phyloP scores from a whole-genome alignment of 2,329 filamentous ascomycete genomes.

The Zymoseptoria ardabiliae region DNA sequence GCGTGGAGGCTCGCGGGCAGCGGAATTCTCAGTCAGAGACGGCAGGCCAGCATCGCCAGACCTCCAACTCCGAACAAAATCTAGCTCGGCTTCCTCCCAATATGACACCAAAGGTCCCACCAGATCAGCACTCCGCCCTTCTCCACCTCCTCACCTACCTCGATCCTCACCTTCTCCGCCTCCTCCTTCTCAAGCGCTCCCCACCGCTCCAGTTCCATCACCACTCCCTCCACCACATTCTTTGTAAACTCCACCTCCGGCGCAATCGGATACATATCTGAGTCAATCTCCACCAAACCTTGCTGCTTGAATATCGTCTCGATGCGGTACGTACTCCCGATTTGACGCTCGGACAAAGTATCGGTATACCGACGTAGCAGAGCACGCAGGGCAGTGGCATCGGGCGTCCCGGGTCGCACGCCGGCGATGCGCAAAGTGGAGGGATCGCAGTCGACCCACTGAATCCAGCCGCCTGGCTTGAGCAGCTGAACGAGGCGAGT shows the following conservation, averaged over 20 bases:
- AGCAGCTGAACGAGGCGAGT: slow-evolving; percentile 11
- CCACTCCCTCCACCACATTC: slow-evolving; percentile 5
- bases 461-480: slow-evolving; percentile 15
- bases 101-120: slow-evolving; percentile 19
- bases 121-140: slow-evolving; percentile 9
- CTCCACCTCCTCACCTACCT: slow-evolving; percentile 11
- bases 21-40: too few species aligned
- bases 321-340: slow-evolving; percentile 15
- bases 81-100: slow-evolving; percentile 10
- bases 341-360: slow-evolving; percentile 4
- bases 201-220: slow-evolving; percentile 5
- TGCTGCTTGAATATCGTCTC: slow-evolving; percentile 4
- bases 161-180: not conserved
- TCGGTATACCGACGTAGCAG: slow-evolving; percentile 11
- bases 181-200: slow-evolving; percentile 3
- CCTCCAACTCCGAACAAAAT: not conserved
- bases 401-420: slow-evolving; percentile 11
- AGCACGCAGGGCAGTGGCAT: slow-evolving; percentile 5
- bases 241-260: slow-evolving; percentile 13
- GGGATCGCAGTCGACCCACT: slow-evolving; percentile 16
- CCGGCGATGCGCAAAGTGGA: slow-evolving; percentile 15
- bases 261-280: slow-evolving; percentile 13
- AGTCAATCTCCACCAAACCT: slow-evolving; percentile 8
- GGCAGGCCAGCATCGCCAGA: not conserved
- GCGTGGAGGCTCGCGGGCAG: not conserved